phyloP scores from a whole-genome alignment of 768 basidiomycete species.

The Mycena polygramma region DNA sequence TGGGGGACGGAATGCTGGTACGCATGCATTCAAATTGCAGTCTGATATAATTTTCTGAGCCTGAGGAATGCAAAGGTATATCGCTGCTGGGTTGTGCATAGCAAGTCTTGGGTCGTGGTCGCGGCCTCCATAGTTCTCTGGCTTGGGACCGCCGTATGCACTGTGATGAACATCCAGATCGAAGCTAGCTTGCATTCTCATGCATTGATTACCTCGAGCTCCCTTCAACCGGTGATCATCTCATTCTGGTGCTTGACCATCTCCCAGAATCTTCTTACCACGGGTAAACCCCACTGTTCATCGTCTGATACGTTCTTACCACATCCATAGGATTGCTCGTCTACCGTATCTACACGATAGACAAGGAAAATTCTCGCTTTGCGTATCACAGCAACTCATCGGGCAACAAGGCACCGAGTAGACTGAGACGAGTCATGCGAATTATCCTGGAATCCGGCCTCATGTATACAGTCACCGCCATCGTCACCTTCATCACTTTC shows the following conservation, averaged over 20 bases:
- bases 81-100: constrained; percentile 27
- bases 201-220: background rate
- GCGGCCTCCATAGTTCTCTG: constrained; percentile 17
- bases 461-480: constrained; percentile 16
- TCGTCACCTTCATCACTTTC: constrained; percentile 7
- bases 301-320: too few species aligned
- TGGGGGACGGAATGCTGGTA: constrained; percentile 12
- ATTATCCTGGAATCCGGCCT: constrained; percentile 30
- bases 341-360: constrained; percentile 10
- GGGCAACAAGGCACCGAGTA: background rate
- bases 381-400: background rate
- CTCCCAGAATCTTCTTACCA: constrained; percentile 20
- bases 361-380: constrained; percentile 8
- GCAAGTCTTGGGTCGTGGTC: constrained; percentile 13
- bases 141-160: constrained; percentile 8
- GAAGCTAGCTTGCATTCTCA: constrained; percentile 10
- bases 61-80: constrained; percentile 8
- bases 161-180: background rate
- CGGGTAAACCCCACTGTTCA: background rate
- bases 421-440: background rate
- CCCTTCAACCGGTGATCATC: constrained; percentile 2
- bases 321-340: constrained; percentile 6
- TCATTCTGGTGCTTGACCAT: constrained; percentile 25
- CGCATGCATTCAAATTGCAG: too few species aligned
- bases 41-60: background rate